Evolutionary conservation across 78 protist genomes (phyloP).

Genomic region (Speleostelium caveatum): DNA sequence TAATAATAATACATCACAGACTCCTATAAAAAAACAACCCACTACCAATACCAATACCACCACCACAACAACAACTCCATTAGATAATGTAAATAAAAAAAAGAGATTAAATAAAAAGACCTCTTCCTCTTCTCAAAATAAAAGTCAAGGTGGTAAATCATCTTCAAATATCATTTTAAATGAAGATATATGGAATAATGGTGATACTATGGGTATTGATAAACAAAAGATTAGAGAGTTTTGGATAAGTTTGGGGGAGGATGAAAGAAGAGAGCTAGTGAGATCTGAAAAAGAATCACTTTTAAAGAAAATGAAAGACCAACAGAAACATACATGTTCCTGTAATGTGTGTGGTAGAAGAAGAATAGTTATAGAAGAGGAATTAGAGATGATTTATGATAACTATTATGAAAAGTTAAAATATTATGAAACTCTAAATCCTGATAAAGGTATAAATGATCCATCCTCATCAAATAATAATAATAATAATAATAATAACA

Average conservation of each 20-base stretch:
- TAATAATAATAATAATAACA: too few relatives aligned
- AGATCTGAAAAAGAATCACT: conserved; percentile 76
- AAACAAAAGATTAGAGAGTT: conserved; percentile 55
- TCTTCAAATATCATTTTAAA: too few relatives aligned
- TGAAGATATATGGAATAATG: conserved; percentile 9
- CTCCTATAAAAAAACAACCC: too few relatives aligned
- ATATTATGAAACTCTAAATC: conserved; percentile 7
- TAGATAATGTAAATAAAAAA: too few relatives aligned
- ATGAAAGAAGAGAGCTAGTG: conserved; percentile 61
- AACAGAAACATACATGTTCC: conserved; percentile 81
- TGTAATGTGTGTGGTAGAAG: conserved; percentile 83
- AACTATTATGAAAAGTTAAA: conserved; percentile 69
- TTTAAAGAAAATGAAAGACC: conserved; percentile 78
- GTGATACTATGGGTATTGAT: conserved; percentile 22
- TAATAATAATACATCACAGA: too few relatives aligned
- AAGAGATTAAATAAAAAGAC: too few relatives aligned
- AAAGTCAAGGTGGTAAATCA: too few relatives aligned
- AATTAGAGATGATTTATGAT: conserved; percentile 83
- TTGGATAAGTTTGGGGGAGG: conserved; percentile 57
- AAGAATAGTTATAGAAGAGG: conserved; percentile 80
- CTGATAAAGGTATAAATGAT: too few relatives aligned
- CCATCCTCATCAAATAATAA: too few relatives aligned
- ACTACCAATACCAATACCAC: too few relatives aligned
- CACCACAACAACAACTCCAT: too few relatives aligned
- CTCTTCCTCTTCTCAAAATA: too few relatives aligned